Evolutionary conservation across 1,284 basidiomycete genomes (phyloP).

Genomic region (Puccinia polysora): DNA sequence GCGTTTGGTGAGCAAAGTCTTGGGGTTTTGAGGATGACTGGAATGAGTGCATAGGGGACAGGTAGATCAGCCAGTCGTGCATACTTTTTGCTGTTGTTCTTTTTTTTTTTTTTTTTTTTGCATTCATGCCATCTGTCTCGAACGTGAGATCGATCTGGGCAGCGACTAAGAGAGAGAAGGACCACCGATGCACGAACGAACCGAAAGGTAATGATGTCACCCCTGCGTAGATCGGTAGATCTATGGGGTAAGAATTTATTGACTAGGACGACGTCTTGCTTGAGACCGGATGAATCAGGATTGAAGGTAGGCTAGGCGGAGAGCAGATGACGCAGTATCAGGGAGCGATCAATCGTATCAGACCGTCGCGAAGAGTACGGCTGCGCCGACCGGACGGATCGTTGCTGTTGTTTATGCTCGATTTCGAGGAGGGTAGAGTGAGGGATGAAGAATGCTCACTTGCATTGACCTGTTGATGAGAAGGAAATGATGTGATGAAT

Average conservation of each 20-base stretch:
- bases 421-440: too few species aligned
- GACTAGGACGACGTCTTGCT: conserved; percentile 57
- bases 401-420: background rate
- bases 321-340: too few species aligned
- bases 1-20: conserved; percentile 57
- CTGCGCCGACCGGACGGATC: background rate
- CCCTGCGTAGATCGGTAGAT: conserved; percentile 51
- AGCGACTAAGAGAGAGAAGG: background rate
- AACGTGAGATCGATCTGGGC: background rate
- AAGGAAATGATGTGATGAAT: background rate
- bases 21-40: conserved; percentile 57
- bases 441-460: too few species aligned
- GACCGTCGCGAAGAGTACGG: background rate
- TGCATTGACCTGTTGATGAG: conserved; percentile 9
- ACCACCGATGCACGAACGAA: conserved; percentile 48
- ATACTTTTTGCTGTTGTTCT: too few species aligned
- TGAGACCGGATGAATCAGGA: conserved; percentile 53
- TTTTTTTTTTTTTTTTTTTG: background rate
- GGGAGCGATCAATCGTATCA: background rate
- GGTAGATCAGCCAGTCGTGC: background rate
- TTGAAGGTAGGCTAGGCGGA: conserved; percentile 57
- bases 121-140: background rate
- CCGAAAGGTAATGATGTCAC: conserved; percentile 58
- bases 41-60: background rate
- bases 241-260: conserved; percentile 52